phyloP scores from a whole-genome alignment of 331 rosid genomes.

The Malus hybrid region DNA sequence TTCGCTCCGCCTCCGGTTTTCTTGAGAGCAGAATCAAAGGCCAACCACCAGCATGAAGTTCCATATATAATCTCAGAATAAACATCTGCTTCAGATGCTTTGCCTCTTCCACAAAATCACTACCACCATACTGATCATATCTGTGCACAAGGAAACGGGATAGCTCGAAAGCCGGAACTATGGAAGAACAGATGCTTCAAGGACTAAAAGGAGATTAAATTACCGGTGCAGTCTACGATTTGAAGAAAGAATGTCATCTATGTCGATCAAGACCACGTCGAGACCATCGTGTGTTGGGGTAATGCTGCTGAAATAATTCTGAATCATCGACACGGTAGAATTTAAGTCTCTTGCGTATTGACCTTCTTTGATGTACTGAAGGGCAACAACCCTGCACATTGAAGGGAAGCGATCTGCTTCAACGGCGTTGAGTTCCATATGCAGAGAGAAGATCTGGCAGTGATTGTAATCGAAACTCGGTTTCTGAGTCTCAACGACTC shows the following conservation, averaged over 20 bases:
- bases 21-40: constrained; percentile 59
- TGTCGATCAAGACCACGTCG: constrained; percentile 61
- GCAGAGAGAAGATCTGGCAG: constrained; percentile 50
- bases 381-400: constrained; percentile 37
- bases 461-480: constrained; percentile 30
- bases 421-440: constrained; percentile 59
- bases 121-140: constrained; percentile 26
- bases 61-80: constrained; percentile 34
- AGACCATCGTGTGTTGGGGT: constrained; percentile 28
- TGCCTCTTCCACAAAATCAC: constrained; percentile 39
- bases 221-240: constrained; percentile 32
- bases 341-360: constrained; percentile 69
- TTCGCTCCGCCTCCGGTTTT: constrained; percentile 33
- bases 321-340: constrained; percentile 36
- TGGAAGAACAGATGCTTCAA: background rate
- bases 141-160: constrained; percentile 17
- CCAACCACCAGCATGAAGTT: constrained; percentile 61
- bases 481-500: constrained; percentile 39
- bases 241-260: constrained; percentile 53
- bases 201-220: background rate
- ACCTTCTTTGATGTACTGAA: constrained; percentile 50
- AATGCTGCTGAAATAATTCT: constrained; percentile 40
- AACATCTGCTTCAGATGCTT: constrained; percentile 37
- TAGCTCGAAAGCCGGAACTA: background rate
- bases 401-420: constrained; percentile 45